Evolutionary conservation across 306 rosid species (phyloP).

Genomic region (Quercus aquifolioides): DNA sequence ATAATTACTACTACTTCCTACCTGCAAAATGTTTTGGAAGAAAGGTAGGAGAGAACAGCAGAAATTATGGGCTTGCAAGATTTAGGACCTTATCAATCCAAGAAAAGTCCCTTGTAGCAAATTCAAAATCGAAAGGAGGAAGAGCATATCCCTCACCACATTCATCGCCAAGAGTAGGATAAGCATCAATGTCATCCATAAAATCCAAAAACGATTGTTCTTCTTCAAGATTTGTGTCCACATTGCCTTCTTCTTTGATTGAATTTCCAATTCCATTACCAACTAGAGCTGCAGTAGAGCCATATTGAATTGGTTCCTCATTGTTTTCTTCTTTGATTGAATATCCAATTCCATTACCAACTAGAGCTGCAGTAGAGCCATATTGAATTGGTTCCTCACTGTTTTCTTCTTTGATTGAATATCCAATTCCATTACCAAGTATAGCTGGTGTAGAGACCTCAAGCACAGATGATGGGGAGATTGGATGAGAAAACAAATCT

Average conservation of each 20-base stretch:
- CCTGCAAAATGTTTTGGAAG: conserved; percentile 27
- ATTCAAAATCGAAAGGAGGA: conserved; percentile 33
- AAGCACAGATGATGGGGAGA: conserved; percentile 62
- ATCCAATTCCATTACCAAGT: conserved; percentile 17
- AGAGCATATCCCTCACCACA: conserved; percentile 26
- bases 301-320: neutral
- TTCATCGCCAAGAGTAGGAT: conserved; percentile 8
- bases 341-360: neutral
- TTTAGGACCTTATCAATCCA: conserved; percentile 53
- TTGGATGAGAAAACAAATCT: conserved; percentile 26
- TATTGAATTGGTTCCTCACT: conserved; percentile 2
- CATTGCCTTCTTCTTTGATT: neutral
- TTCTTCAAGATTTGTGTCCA: conserved; percentile 21
- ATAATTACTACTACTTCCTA: conserved; percentile 11
- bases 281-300: too few relatives aligned
- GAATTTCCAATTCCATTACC: too few relatives aligned
- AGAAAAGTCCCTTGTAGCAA: conserved; percentile 30
- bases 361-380: too few relatives aligned
- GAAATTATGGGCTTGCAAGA: conserved; percentile 10
- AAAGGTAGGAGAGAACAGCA: neutral
- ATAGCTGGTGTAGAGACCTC: conserved; percentile 37
- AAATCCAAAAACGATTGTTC: conserved; percentile 12
- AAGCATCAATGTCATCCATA: conserved; percentile 20
- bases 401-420: neutral
- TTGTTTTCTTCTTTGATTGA: neutral